Evolutionary conservation across 2,329 filamentous ascomycete species (phyloP), one percentile per base, ranked within the genome.

Genomic region (Pseudogymnoascus sp.): DNA sequence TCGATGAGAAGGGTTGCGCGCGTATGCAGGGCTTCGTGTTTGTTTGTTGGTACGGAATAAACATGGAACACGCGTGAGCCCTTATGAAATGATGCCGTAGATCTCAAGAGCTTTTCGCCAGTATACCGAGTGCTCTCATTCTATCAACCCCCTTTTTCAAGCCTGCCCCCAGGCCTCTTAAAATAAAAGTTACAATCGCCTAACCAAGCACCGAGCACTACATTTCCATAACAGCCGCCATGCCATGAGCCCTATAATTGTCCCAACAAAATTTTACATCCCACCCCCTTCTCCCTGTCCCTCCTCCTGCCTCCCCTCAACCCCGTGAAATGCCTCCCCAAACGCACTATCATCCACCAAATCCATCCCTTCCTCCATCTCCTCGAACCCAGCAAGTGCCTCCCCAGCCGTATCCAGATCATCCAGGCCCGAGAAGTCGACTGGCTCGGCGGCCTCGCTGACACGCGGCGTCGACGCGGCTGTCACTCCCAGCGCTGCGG

Each of bases 321-420:
- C 80, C 3, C 81, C 82, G 66, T 91, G 88, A 73, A 92, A 90
- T 0, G 89, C 89, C 66, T 94, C 88, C 2, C 88, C 89, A 74
- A 94, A 94, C 1, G 88, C 89, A 34, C 86, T 90, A 68, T 91
- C 87, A 52, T 90, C 87, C 76, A 90, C 81, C 75, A 85, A 80
- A 66, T 81, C 78, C 58, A 85, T 71, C 69, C 81, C 79, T n/a
- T 71, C 74, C 0, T 67, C 71, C 3, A 69, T 71, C 38, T 77
- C 77, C 39, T 82, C 83, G 68, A 86, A 90, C 37, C 82, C 81
- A 2, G 84, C 84, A 34, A 90, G 74, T 3, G 85, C 87, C 68
- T 90, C 86, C 12, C 85, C 86, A 0, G 86, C 87, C 21, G 85
- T 84, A 70, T 91, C 85, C 41, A 88, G 73, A 64, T 87, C 83